Evolutionary conservation across 2,329 filamentous ascomycete genomes (phyloP).

Genomic region (Fusarium bulbicola): DNA sequence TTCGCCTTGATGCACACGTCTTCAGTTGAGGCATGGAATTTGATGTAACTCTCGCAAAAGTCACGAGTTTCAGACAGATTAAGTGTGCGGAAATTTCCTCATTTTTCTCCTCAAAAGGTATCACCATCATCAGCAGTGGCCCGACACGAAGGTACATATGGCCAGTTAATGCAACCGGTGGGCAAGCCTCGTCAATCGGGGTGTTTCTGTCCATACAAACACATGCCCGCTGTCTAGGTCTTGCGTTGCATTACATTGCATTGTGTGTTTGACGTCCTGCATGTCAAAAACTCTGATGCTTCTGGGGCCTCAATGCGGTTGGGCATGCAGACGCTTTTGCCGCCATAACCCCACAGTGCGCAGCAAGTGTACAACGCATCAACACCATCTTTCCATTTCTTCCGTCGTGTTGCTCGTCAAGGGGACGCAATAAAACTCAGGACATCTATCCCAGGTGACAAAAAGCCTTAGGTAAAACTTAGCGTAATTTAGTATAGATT

Average conservation of each 20-base stretch:
- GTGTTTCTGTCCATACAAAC: slow-evolving; percentile 30
- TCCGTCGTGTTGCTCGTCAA: background rate
- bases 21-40: slow-evolving; percentile 29
- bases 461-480: too few relatives aligned
- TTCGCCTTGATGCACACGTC: slow-evolving; percentile 25
- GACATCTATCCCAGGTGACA: too few relatives aligned
- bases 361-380: slow-evolving; percentile 60
- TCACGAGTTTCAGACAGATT: background rate
- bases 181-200: slow-evolving; percentile 35
- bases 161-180: slow-evolving; percentile 28
- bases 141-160: slow-evolving; percentile 1
- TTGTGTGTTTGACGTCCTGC: slow-evolving; percentile 30
- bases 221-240: slow-evolving; percentile 16
- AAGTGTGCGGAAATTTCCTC: background rate
- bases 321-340: slow-evolving; percentile 59
- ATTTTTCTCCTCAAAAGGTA: slow-evolving; percentile 20
- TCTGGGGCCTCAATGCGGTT: slow-evolving; percentile 51
- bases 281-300: slow-evolving; percentile 31
- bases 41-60: background rate
- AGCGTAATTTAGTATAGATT: too few relatives aligned
- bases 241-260: slow-evolving; percentile 18
- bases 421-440: too few relatives aligned
- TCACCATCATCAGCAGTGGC: slow-evolving; percentile 5
- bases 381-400: slow-evolving; percentile 38
- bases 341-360: slow-evolving; percentile 50